Conservation (phyloP, 1,284 basidiomycete species). For the Meira miltonrushii region DNA sequence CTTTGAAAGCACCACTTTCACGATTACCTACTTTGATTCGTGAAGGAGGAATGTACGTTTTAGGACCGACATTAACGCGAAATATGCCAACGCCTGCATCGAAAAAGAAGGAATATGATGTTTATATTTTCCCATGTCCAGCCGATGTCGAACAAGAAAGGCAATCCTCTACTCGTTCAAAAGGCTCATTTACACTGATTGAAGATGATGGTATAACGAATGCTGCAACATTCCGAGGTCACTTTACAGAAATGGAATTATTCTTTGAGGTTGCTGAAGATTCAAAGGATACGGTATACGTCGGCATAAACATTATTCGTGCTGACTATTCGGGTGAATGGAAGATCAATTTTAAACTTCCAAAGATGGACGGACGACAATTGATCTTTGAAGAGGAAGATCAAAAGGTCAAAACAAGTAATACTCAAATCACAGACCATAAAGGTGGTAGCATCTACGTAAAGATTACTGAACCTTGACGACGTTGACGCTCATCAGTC, state of each 20-base stretch:
- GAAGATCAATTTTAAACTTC: slow-evolving; percentile 8
- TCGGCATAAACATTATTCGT: not conserved
- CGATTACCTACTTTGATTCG: slow-evolving; percentile 17
- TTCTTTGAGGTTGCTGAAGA: not conserved
- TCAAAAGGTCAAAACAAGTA: not conserved
- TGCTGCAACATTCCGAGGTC: slow-evolving; percentile 17
- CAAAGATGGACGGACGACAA: slow-evolving; percentile 7
- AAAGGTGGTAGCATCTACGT: not conserved
- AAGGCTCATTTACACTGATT: slow-evolving; percentile 18
- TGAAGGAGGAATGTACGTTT: slow-evolving; percentile 18
- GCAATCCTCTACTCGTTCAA: not conserved
- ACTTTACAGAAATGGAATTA: slow-evolving; percentile 19
- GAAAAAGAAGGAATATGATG: not conserved
- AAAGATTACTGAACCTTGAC: not conserved
- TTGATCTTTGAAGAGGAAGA: not conserved
- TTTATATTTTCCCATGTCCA: slow-evolving; percentile 1
- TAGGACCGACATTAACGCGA: slow-evolving; percentile 1
- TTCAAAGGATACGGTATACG: slow-evolving; percentile 4
- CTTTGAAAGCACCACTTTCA: slow-evolving; percentile 4
- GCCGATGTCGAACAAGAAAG: not conserved
- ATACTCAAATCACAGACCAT: not conserved
- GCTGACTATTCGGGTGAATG: slow-evolving; percentile 8
- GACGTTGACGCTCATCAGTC: not conserved
- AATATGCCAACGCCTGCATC: not conserved
- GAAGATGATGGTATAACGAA: slow-evolving; percentile 27